phyloP scores from a whole-genome alignment of 306 rosid species.

The Fragaria ananassa region DNA sequence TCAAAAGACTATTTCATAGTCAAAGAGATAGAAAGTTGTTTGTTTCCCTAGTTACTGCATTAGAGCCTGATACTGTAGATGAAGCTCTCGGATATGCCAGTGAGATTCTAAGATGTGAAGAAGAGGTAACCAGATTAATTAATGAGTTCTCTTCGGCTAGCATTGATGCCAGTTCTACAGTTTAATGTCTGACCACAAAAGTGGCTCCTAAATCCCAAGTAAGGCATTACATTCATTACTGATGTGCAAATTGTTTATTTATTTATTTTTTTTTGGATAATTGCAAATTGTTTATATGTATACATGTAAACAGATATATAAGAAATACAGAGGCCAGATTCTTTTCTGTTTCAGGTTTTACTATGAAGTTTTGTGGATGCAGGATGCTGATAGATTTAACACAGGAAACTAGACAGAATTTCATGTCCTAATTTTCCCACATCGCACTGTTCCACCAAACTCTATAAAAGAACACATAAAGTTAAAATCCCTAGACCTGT shows the following conservation, averaged over 20 bases:
- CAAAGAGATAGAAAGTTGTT: conserved; percentile 53
- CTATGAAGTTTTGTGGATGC: not conserved
- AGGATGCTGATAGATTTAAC: not conserved
- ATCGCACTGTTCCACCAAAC: not conserved
- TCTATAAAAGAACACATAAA: no score
- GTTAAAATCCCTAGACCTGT: no score
- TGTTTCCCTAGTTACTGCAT: conserved; percentile 54
- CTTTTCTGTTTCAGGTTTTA: not conserved
- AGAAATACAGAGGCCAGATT: not conserved
- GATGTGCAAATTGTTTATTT: not conserved
- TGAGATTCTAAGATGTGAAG: conserved; percentile 49
- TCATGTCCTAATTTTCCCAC: not conserved
- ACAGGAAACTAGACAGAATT: not conserved
- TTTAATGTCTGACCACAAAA: conserved; percentile 2
- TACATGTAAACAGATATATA: not conserved
- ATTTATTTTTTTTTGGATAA: no score
- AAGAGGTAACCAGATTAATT: conserved; percentile 35
- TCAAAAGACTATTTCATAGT: conserved; percentile 51
- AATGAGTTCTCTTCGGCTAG: conserved; percentile 43
- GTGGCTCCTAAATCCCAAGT: not conserved
- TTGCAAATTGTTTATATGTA: not conserved
- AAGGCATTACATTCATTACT: not conserved
- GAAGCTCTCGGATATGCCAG: conserved; percentile 71
- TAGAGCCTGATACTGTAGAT: conserved; percentile 55
- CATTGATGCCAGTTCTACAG: conserved; percentile 41